Percentiles rank a stretch among this genome's conserved stretches.
phyloP scores from a whole-genome alignment of 164 flowering plant species.

The Magnolia kwangsiensis region DNA sequence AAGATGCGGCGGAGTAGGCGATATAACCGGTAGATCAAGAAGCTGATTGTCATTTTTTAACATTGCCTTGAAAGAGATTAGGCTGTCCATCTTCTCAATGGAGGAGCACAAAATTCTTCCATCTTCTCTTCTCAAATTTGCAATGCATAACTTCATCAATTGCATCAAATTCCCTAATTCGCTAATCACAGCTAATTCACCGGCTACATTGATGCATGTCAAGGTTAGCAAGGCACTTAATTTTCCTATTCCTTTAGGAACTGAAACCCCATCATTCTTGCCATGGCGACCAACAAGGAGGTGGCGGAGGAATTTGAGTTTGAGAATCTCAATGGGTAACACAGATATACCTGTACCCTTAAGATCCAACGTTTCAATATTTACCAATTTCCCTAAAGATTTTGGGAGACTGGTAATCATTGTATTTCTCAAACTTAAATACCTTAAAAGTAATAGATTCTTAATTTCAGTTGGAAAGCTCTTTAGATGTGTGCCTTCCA shows the following conservation, averaged over 20 bases:
- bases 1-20: slow-evolving; percentile 23
- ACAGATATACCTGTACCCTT: slow-evolving; percentile 20
- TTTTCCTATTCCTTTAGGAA: slow-evolving; percentile 12
- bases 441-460: slow-evolving; percentile 17
- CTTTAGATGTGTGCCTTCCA: slow-evolving; percentile 15
- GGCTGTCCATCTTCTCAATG: slow-evolving; percentile 16
- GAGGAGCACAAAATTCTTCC: slow-evolving; percentile 20
- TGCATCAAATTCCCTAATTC: slow-evolving; percentile 28
- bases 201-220: slow-evolving; percentile 8
- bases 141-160: slow-evolving; percentile 30
- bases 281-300: slow-evolving; percentile 21
- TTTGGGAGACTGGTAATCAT: slow-evolving; percentile 21
- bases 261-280: slow-evolving; percentile 20
- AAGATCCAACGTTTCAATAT: slow-evolving; percentile 33
- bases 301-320: slow-evolving; percentile 27
- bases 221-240: slow-evolving; percentile 27
- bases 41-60: slow-evolving; percentile 10
- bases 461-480: slow-evolving; percentile 23
- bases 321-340: slow-evolving; percentile 26
- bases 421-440: slow-evolving; percentile 29
- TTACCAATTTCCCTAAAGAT: slow-evolving; percentile 25
- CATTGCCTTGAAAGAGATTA: slow-evolving; percentile 10
- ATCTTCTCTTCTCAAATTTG: slow-evolving; percentile 20
- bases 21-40: slow-evolving; percentile 17
- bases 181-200: slow-evolving; percentile 1